Percentiles rank a stretch among this genome's conserved stretches.
These are phyloP conservation scores for Pseudogymnoascus sp. DNA, from an alignment of 2,329 filamentous ascomycete species.

Conservation along the genomic window DNA sequence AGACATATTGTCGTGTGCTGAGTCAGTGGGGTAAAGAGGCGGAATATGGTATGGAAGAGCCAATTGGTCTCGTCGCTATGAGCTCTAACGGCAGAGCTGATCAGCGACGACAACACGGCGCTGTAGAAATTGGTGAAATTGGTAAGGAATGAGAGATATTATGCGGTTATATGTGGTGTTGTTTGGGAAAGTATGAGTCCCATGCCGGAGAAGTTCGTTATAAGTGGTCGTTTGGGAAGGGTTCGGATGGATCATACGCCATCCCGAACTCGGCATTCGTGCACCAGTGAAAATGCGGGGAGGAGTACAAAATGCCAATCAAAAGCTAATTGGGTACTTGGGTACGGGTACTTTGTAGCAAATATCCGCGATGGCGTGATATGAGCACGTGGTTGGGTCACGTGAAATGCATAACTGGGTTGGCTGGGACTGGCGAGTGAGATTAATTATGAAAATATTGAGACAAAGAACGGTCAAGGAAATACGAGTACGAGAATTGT, in stretches of 20 bases:
- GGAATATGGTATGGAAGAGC: neutral
- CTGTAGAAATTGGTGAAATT: neutral
- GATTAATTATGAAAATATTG: neutral
- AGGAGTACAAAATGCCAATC: conserved; percentile 6
- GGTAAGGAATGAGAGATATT: neutral
- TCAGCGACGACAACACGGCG: conserved; percentile 3
- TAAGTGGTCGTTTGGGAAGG: neutral
- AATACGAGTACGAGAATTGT: neutral
- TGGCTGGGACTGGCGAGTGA: neutral
- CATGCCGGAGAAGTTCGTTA: conserved; percentile 1
- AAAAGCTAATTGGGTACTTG: neutral
- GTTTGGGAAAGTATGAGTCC: neutral
- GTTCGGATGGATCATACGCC: conserved; percentile 3
- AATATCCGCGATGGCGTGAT: neutral
- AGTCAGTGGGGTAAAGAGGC: conserved; percentile 2
- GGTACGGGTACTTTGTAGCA: neutral
- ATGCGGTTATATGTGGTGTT: conserved; percentile 3
- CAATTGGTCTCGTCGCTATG: conserved; percentile 8
- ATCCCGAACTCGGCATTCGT: conserved; percentile 6
- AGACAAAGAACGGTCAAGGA: neutral
- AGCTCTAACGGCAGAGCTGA: conserved; percentile 4
- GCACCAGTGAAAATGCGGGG: conserved; percentile 5
- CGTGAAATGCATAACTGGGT: neutral
- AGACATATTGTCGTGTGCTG: conserved; percentile 23
- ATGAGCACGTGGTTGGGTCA: neutral